Percentiles rank a stretch among this genome's conserved stretches.
These are phyloP conservation scores for Hortaea werneckii DNA, from an alignment of 2,329 filamentous ascomycete species.

Conservation along the genomic window DNA sequence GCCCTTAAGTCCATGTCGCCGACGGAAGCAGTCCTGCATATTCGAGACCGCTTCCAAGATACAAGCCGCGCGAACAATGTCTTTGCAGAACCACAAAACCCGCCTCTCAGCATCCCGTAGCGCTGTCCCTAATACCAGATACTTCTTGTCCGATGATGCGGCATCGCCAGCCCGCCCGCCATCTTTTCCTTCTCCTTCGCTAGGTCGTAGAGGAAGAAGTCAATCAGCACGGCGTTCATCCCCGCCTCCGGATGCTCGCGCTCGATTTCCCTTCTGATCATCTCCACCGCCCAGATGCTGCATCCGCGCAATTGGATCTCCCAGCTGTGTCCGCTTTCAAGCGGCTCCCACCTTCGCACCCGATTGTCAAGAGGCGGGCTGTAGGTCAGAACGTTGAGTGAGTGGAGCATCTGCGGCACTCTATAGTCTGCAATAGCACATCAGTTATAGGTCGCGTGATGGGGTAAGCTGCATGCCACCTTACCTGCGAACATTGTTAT, in stretches of 20 bases:
- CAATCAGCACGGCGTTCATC: conserved; percentile 83
- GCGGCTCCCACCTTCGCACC: conserved; percentile 52
- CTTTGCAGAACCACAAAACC: not conserved
- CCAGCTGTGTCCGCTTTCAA: conserved; percentile 64
- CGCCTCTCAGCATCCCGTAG: not conserved
- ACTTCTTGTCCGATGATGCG: conserved; percentile 81
- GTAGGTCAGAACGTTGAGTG: conserved; percentile 72
- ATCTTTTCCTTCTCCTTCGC: conserved; percentile 70
- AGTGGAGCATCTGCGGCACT: conserved; percentile 83
- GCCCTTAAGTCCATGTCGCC: too few relatives aligned
- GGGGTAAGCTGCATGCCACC: not conserved
- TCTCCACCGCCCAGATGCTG: conserved; percentile 87
- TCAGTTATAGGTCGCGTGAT: not conserved
- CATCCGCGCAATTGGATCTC: conserved; percentile 85
- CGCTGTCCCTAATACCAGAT: conserved; percentile 67
- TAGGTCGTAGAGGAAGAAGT: conserved; percentile 93
- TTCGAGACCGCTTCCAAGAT: too few relatives aligned
- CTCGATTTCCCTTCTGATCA: conserved; percentile 73
- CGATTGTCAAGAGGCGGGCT: conserved; percentile 66
- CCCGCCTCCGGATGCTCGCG: conserved; percentile 58
- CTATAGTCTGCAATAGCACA: conserved; percentile 59
- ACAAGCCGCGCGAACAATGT: too few relatives aligned
- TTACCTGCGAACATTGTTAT: conserved; percentile 89
- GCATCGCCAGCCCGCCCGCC: conserved; percentile 36
- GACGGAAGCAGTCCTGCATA: too few relatives aligned